These are phyloP conservation scores for Zalaria sp. DNA, from an alignment of 2,329 filamentous ascomycete species.

Conservation along the genomic window DNA sequence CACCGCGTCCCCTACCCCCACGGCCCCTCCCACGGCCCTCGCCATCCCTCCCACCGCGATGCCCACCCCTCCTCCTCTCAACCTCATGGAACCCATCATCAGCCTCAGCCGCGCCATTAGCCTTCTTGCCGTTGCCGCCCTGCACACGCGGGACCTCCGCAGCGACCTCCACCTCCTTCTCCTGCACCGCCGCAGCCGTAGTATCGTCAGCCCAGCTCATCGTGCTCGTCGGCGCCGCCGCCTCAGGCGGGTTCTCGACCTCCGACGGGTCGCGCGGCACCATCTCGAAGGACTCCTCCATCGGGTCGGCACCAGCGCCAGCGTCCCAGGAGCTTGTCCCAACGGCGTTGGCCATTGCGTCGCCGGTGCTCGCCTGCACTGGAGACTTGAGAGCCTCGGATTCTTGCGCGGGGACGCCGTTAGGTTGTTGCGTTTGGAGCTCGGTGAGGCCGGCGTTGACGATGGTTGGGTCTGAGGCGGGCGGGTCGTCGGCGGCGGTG, in stretches of 20 bases:
- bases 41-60: slow-evolving; percentile 11
- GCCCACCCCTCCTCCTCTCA: slow-evolving; percentile 18
- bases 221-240: slow-evolving; percentile 42
- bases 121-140: slow-evolving; percentile 6
- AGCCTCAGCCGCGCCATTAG: slow-evolving; percentile 17
- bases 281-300: slow-evolving; percentile 60
- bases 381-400: slow-evolving; percentile 14
- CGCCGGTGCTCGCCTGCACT: slow-evolving; percentile 24
- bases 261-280: slow-evolving; percentile 60
- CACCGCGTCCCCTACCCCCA: slow-evolving; percentile 23
- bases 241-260: slow-evolving; percentile 49
- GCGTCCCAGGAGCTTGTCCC: slow-evolving; percentile 55
- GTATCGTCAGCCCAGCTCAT: slow-evolving; percentile 78
- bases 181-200: slow-evolving; percentile 6
- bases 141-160: slow-evolving; percentile 5
- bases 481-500: slow-evolving; percentile 6
- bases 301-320: slow-evolving; percentile 35
- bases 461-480: slow-evolving; percentile 49
- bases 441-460: slow-evolving; percentile 55
- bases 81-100: slow-evolving; percentile 63
- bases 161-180: not conserved
- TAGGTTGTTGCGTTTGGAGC: slow-evolving; percentile 32
- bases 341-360: slow-evolving; percentile 34
- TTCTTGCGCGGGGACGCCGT: slow-evolving; percentile 16
- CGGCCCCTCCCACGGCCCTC: slow-evolving; percentile 22